phyloP scores from a whole-genome alignment of 495 filamentous ascomycete genomes.

The Stereocaulon alpinum region DNA sequence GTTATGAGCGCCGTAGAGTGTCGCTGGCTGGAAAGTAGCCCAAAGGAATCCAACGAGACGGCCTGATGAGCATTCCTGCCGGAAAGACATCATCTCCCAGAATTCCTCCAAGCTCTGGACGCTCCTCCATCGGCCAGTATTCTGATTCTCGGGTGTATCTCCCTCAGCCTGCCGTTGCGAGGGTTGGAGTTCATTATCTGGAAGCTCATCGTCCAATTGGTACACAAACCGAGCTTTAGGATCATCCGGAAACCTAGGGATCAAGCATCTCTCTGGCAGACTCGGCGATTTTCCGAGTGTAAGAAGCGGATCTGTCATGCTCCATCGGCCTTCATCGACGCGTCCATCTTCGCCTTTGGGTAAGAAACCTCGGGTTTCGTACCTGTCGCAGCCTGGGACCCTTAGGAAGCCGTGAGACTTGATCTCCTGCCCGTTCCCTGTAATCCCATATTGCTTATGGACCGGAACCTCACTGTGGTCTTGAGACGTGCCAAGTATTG shows the following conservation, averaged over 20 bases:
- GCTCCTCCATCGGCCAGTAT: conserved; percentile 66
- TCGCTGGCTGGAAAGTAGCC: conserved; percentile 61
- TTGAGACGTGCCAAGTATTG: conserved; percentile 42
- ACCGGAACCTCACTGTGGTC: not conserved
- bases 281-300: conserved; percentile 44
- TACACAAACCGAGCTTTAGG: conserved; percentile 87
- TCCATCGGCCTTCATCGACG: conserved; percentile 40
- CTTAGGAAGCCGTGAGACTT: conserved; percentile 63
- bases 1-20: conserved; percentile 27
- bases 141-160: conserved; percentile 27
- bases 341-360: conserved; percentile 36
- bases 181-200: conserved; percentile 30
- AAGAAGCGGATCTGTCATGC: conserved; percentile 52
- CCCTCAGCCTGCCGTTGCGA: conserved; percentile 28
- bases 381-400: conserved; percentile 71
- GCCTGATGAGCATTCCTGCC: conserved; percentile 90
- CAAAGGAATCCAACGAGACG: conserved; percentile 89
- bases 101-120: conserved; percentile 78
- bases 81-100: conserved; percentile 97
- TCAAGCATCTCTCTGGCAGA: conserved; percentile 70
- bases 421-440: conserved; percentile 25
- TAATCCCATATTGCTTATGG: not conserved
- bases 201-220: conserved; percentile 74
- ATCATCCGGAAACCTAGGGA: conserved; percentile 90
- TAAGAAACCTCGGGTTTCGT: conserved; percentile 59